phyloP scores from a whole-genome alignment of 768 basidiomycete species.

The Gyrodon lividus region DNA sequence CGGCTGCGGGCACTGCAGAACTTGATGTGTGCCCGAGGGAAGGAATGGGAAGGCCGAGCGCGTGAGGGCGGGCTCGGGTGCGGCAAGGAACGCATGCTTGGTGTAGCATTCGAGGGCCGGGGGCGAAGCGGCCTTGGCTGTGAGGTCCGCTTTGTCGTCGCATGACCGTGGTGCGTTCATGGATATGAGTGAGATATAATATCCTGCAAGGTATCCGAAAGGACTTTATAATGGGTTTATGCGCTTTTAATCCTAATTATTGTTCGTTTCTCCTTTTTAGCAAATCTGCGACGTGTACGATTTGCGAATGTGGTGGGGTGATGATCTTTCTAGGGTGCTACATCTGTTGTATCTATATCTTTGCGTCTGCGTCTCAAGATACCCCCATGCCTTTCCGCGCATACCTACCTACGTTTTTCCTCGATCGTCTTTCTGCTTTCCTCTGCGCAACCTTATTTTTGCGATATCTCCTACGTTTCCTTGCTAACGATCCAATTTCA shows the following conservation, averaged over 20 bases:
- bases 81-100: conserved; percentile 57
- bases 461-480: not conserved
- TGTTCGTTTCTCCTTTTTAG: not conserved
- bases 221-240: conserved; percentile 31
- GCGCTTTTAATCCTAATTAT: conserved; percentile 34
- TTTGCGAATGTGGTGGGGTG: conserved; percentile 3
- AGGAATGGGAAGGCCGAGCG: conserved; percentile 47
- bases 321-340: conserved; percentile 4
- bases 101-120: conserved; percentile 61
- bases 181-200: conserved; percentile 7
- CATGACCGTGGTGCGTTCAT: conserved; percentile 15
- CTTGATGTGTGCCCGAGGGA: conserved; percentile 42
- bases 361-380: conserved; percentile 20
- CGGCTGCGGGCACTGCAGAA: conserved; percentile 63
- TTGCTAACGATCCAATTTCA: not conserved
- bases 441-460: conserved; percentile 4
- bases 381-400: conserved; percentile 9
- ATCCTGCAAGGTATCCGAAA: conserved; percentile 8
- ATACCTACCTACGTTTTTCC: not conserved
- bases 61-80: conserved; percentile 51
- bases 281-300: conserved; percentile 4
- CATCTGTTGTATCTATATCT: conserved; percentile 28
- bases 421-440: not conserved
- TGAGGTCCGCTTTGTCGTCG: conserved; percentile 37
- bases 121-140: conserved; percentile 51